These are phyloP conservation scores for Onygenales sp. DNA, from an alignment of 2,329 filamentous ascomycete genomes.

Conservation along the genomic window DNA sequence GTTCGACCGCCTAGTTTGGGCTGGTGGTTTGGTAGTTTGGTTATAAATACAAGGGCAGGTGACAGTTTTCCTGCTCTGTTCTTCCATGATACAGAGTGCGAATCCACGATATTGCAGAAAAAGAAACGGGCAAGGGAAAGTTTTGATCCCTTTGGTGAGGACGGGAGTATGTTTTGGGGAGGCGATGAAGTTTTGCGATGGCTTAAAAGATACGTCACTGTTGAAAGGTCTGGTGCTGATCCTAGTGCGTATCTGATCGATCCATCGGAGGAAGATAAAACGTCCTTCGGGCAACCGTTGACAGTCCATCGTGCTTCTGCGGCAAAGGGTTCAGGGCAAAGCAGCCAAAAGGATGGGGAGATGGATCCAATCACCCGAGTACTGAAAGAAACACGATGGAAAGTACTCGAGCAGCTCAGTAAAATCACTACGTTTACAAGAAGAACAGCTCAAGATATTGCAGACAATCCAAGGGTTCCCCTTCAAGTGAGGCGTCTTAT, in stretches of 20 bases:
- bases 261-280: slow-evolving; percentile 71
- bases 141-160: slow-evolving; percentile 83
- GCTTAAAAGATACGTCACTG: slow-evolving; percentile 71
- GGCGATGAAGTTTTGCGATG: slow-evolving; percentile 91
- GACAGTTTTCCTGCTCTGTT: slow-evolving; percentile 94
- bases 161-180: slow-evolving; percentile 83
- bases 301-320: slow-evolving; percentile 25
- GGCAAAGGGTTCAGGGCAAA: slow-evolving; percentile 4
- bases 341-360: slow-evolving; percentile 49
- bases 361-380: slow-evolving; percentile 94
- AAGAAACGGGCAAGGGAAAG: slow-evolving; percentile 73
- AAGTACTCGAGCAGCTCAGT: slow-evolving; percentile 89
- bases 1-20: slow-evolving; percentile 86
- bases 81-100: slow-evolving; percentile 95
- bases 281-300: slow-evolving; percentile 56
- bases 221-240: slow-evolving; percentile 78
- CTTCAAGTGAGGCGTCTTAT: slow-evolving; percentile 78
- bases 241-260: slow-evolving; percentile 87
- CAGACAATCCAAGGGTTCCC: slow-evolving; percentile 83
- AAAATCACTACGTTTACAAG: slow-evolving; percentile 95
- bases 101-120: slow-evolving; percentile 89
- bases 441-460: slow-evolving; percentile 80
- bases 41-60: slow-evolving; percentile 83
- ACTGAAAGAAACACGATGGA: slow-evolving; percentile 92
- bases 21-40: slow-evolving; percentile 96